Conservation (phyloP, 371 early-diverging fungal genomes). For the Mortierella sp. region DNA sequence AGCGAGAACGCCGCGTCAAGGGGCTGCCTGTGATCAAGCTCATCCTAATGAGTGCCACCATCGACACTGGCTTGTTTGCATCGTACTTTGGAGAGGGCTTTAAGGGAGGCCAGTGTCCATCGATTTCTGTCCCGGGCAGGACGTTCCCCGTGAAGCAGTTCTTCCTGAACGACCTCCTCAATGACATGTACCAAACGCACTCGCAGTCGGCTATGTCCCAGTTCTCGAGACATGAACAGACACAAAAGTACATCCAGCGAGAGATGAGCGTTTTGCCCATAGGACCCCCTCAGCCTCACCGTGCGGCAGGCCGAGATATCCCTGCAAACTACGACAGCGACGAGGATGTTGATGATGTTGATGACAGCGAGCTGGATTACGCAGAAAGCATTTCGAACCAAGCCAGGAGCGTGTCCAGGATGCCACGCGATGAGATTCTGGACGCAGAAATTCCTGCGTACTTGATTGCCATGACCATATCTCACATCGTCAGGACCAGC, state of each 20-base stretch:
- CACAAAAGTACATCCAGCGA: slow-evolving; percentile 54
- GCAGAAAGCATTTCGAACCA: slow-evolving; percentile 41
- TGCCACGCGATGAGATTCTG: slow-evolving; percentile 47
- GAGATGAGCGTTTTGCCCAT: slow-evolving; percentile 45
- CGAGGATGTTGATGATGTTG: slow-evolving; percentile 56
- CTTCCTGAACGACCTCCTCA: slow-evolving; percentile 74
- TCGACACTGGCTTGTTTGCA: slow-evolving; percentile 66
- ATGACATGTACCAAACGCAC: slow-evolving; percentile 45
- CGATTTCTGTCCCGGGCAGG: slow-evolving; percentile 74
- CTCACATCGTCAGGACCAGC: slow-evolving; percentile 53
- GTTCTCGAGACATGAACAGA: slow-evolving; percentile 48
- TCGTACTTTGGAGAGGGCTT: slow-evolving; percentile 66
- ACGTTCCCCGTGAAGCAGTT: slow-evolving; percentile 72
- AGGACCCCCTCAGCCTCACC: slow-evolving; percentile 36
- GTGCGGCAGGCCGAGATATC: neutral
- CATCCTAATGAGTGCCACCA: slow-evolving; percentile 82
- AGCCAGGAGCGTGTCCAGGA: slow-evolving; percentile 44
- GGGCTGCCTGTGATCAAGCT: slow-evolving; percentile 55
- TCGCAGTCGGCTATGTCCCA: slow-evolving; percentile 22
- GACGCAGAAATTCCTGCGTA: slow-evolving; percentile 56
- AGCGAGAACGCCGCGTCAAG: slow-evolving; percentile 56
- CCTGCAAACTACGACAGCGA: slow-evolving; percentile 41
- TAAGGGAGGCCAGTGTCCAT: slow-evolving; percentile 58
- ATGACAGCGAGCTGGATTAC: slow-evolving; percentile 45
- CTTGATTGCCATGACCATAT: slow-evolving; percentile 54